These are phyloP conservation scores for Cryoendolithus antarcticus DNA, from an alignment of 2,329 filamentous ascomycete genomes.

Conservation along the genomic window DNA sequence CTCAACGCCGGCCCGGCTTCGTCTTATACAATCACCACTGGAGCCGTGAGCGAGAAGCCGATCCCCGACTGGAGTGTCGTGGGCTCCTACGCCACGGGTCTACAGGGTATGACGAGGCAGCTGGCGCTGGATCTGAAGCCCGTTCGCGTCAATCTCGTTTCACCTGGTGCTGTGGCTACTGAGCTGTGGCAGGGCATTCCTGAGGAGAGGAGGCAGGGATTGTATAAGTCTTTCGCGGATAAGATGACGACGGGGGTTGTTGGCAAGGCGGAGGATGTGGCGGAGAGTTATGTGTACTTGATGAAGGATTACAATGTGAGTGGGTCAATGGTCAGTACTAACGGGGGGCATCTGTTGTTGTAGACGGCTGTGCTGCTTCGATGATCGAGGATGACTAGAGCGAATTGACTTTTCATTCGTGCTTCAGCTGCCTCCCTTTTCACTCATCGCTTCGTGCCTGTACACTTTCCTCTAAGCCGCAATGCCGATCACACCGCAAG, in stretches of 20 bases:
- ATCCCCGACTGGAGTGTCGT: slow-evolving; percentile 39
- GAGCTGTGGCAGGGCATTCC: slow-evolving; percentile 27
- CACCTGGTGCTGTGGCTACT: slow-evolving; percentile 40
- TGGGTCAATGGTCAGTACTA: slow-evolving; percentile 30
- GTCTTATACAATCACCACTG: slow-evolving; percentile 46
- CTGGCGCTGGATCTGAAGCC: slow-evolving; percentile 53
- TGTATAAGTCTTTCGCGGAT: slow-evolving; percentile 14
- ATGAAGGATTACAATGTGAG: slow-evolving; percentile 36
- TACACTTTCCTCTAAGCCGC: no score
- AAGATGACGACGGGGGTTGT: slow-evolving; percentile 24
- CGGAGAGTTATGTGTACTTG: slow-evolving; percentile 36
- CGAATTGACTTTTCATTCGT: no score
- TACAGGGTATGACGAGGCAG: slow-evolving; percentile 41
- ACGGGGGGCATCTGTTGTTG: slow-evolving; percentile 13
- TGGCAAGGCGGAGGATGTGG: slow-evolving; percentile 29
- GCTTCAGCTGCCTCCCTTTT: no score
- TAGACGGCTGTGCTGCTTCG: neutral
- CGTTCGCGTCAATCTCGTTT: slow-evolving; percentile 50
- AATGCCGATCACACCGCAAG: slow-evolving; percentile 55
- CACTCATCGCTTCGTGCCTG: no score
- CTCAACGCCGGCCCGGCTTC: slow-evolving; percentile 30
- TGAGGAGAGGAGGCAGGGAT: slow-evolving; percentile 15
- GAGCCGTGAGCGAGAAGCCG: slow-evolving; percentile 39
- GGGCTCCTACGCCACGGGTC: slow-evolving; percentile 35
- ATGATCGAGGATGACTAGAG: neutral